A percentile compares a stretch with the other conserved stretches of the same genome.
phyloP scores from a whole-genome alignment of 768 basidiomycete genomes.

The Boletus bicolor region DNA sequence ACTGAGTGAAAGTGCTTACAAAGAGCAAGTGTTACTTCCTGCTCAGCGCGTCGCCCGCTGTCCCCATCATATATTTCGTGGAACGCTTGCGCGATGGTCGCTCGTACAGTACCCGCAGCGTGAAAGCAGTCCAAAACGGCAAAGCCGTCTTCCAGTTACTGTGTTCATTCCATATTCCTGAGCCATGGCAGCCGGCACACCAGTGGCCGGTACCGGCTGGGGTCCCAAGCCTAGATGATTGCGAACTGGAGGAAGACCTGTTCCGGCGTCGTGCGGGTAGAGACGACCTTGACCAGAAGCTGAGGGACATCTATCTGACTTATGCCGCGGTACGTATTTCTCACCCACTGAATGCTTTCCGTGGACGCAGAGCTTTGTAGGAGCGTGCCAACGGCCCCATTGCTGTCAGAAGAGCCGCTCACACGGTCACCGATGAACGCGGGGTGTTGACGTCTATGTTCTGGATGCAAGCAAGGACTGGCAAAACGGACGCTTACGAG shows the following conservation, averaged over 20 bases:
- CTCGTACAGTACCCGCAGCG: constrained; percentile 65
- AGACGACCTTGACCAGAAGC: constrained; percentile 32
- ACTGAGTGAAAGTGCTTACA: constrained; percentile 2
- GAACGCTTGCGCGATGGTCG: constrained; percentile 72
- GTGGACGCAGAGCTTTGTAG: constrained; percentile 39
- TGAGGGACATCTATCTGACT: constrained; percentile 32
- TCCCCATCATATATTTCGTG: constrained; percentile 76
- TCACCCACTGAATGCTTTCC: constrained; percentile 16
- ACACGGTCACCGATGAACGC: constrained; percentile 39
- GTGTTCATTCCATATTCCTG: constrained; percentile 81
- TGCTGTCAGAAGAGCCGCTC: constrained; percentile 53
- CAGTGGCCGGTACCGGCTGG: constrained; percentile 67
- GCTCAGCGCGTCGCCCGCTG: constrained; percentile 65
- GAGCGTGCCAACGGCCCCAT: constrained; percentile 69
- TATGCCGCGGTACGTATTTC: constrained; percentile 25
- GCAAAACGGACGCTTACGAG: constrained; percentile 55
- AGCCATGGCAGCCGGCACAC: constrained; percentile 67
- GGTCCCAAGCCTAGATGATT: constrained; percentile 54
- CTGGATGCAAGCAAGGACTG: constrained; percentile 76
- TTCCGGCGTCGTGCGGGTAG: constrained; percentile 27
- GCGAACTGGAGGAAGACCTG: constrained; percentile 53
- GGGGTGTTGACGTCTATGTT: constrained; percentile 58
- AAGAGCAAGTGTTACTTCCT: constrained; percentile 73
- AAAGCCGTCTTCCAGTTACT: constrained; percentile 58
- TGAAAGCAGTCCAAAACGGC: constrained; percentile 59